phyloP scores from a whole-genome alignment of 352 stramenopile genomes.

The Phytophthora macrochlamydospora region DNA sequence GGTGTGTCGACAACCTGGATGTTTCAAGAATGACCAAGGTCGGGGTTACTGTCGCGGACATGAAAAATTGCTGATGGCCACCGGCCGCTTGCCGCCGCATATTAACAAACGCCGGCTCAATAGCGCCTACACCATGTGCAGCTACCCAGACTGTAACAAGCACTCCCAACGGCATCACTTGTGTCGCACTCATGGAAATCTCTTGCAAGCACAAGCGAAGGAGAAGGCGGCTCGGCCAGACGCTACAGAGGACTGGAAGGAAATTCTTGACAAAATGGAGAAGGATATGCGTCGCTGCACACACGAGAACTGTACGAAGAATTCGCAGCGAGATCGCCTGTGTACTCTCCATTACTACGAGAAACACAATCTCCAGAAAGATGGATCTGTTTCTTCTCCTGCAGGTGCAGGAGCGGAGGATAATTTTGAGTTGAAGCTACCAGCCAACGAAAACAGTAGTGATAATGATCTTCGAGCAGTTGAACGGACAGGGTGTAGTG shows the following conservation, averaged over 20 bases:
- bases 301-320: constrained; percentile 82
- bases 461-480: constrained; percentile 33
- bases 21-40: constrained; percentile 90
- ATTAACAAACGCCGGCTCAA: constrained; percentile 89
- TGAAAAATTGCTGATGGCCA: constrained; percentile 89
- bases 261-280: constrained; percentile 71
- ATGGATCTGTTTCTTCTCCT: constrained; percentile 3
- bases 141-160: constrained; percentile 81
- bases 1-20: constrained; percentile 74
- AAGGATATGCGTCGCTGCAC: constrained; percentile 83
- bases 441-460: constrained; percentile 1
- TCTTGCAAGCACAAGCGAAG: constrained; percentile 76
- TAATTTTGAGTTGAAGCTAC: constrained; percentile 8
- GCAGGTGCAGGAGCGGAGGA: constrained; percentile 2
- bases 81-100: constrained; percentile 65
- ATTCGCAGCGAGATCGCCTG: constrained; percentile 84
- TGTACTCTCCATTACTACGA: constrained; percentile 87
- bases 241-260: constrained; percentile 63
- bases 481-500: constrained; percentile 34
- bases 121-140: constrained; percentile 90
- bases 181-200: constrained; percentile 86
- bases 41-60: constrained; percentile 84
- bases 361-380: constrained; percentile 58
- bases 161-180: constrained; percentile 87
- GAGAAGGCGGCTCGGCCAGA: constrained; percentile 55